Percentiles rank a stretch among this genome's conserved stretches.
Evolutionary conservation across 108 stramenopile genomes (phyloP).

Genomic region (Cylindrotheca fusiformis): DNA sequence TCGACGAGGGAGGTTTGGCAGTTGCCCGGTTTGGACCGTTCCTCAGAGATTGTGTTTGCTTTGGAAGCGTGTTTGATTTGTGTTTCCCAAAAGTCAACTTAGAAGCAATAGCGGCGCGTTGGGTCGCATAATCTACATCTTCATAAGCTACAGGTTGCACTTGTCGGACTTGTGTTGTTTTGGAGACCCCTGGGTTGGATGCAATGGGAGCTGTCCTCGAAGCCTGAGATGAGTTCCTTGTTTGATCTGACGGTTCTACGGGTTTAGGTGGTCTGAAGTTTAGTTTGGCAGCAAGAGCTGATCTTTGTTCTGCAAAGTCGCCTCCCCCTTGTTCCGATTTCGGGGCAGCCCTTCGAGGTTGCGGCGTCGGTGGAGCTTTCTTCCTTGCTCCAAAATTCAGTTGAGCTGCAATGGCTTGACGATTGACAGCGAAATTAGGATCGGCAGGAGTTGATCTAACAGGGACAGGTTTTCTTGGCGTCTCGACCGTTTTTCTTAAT

Average conservation of each 20-base stretch:
- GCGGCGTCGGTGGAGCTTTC: neutral
- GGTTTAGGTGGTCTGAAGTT: neutral
- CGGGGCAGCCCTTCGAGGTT: neutral
- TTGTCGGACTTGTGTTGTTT: too few relatives aligned
- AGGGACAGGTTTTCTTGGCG: too few relatives aligned
- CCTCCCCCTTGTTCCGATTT: neutral
- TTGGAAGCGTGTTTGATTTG: neutral
- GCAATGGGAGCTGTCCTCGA: too few relatives aligned
- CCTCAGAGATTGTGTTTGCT: too few relatives aligned
- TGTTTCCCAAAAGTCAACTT: neutral
- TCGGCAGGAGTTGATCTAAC: too few relatives aligned
- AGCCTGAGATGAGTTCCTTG: too few relatives aligned
- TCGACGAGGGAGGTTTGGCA: too few relatives aligned
- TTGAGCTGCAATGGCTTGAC: neutral
- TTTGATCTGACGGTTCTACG: too few relatives aligned
- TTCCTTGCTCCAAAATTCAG: neutral
- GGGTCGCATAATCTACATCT: neutral
- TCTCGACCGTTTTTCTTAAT: too few relatives aligned
- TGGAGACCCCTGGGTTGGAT: too few relatives aligned
- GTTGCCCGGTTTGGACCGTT: too few relatives aligned
- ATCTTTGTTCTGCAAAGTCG: neutral
- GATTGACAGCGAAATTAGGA: neutral
- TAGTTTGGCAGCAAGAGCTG: neutral
- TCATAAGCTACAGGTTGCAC: too few relatives aligned
- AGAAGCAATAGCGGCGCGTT: neutral